phyloP scores from a whole-genome alignment of 176 grass and related monocot species.

The Stipa capillata region DNA sequence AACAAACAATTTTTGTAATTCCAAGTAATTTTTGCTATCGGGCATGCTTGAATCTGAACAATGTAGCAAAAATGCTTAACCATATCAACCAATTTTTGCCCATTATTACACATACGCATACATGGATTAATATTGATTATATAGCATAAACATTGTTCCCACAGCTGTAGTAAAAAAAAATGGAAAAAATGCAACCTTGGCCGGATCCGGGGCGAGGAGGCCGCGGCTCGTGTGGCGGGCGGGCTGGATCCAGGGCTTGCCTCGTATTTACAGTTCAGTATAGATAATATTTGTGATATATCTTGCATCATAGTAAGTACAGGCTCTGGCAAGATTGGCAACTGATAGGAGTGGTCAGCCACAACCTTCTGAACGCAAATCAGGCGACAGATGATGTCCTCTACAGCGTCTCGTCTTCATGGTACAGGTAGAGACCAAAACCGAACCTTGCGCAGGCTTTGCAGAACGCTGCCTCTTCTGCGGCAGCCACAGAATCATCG shows the following conservation, averaged over 20 bases:
- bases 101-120: too few relatives aligned
- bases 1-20: too few relatives aligned
- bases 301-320: not conserved
- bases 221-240: too few relatives aligned
- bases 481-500: conserved; percentile 44
- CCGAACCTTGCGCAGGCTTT: conserved; percentile 62
- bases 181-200: too few relatives aligned
- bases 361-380: not conserved
- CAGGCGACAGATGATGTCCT: not conserved
- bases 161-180: too few relatives aligned
- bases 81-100: too few relatives aligned
- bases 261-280: conserved; percentile 2
- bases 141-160: too few relatives aligned
- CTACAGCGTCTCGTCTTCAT: conserved; percentile 42
- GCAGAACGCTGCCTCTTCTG: conserved; percentile 54
- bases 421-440: conserved; percentile 58
- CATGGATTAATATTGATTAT: too few relatives aligned
- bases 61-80: too few relatives aligned
- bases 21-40: too few relatives aligned
- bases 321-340: not conserved
- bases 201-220: too few relatives aligned
- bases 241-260: not conserved
- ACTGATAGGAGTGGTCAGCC: not conserved
- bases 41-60: too few relatives aligned
- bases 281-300: not conserved